A percentile compares a stretch with the other conserved stretches of the same genome.
Evolutionary conservation across 2,329 filamentous ascomycete species (phyloP).

Genomic region (Fusarium nelsonii): DNA sequence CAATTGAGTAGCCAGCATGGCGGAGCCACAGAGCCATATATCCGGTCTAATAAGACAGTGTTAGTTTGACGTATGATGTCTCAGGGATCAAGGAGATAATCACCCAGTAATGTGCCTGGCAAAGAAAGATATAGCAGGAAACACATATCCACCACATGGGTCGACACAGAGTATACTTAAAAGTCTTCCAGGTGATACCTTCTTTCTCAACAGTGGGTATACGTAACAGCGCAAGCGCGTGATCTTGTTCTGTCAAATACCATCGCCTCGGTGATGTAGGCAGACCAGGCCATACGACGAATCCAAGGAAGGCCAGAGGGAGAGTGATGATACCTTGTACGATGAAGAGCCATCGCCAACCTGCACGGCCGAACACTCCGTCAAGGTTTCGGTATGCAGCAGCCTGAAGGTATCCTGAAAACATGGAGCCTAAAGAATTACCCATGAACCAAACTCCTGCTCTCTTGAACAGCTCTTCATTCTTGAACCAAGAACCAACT

Average conservation of each 20-base stretch:
- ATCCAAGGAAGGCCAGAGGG: neutral
- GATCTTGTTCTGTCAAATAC: conserved; percentile 5
- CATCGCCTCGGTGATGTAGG: neutral
- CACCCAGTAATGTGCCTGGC: neutral
- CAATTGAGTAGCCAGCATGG: neutral
- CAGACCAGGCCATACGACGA: neutral
- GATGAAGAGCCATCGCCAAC: conserved; percentile 13
- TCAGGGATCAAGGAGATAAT: accelerated
- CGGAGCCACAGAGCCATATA: conserved; percentile 3
- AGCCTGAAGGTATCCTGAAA: neutral
- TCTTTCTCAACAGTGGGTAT: neutral
- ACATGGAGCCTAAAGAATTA: neutral
- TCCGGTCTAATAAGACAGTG: accelerated
- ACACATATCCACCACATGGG: conserved; percentile 20
- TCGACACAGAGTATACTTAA: neutral
- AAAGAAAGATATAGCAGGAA: neutral
- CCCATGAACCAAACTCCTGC: conserved; percentile 15
- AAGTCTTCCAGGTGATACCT: neutral
- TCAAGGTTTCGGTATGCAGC: conserved; percentile 7
- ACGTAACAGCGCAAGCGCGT: neutral
- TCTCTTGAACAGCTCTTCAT: conserved; percentile 13
- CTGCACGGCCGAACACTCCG: conserved; percentile 8
- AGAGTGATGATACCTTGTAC: conserved; percentile 2
- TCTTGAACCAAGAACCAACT: conserved; percentile 20
- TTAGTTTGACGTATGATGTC: neutral